Base-by-base conservation (phyloP, 805 yeast species). In the Dipodascopsis uninucleata region DNA sequence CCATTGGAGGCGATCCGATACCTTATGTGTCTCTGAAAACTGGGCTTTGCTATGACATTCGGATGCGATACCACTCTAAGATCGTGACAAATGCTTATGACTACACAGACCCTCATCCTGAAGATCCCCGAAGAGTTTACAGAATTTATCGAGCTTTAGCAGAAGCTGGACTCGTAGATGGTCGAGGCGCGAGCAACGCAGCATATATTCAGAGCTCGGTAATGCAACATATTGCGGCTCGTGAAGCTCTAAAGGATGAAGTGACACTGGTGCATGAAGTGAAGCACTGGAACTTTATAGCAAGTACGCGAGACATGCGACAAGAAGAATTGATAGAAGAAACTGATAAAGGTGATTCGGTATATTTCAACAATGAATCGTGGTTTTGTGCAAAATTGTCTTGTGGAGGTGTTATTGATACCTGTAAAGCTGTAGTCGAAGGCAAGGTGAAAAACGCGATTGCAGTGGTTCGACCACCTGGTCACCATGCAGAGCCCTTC, bases 401-500 rank as follows among this genome's bases (percentile, higher is more conserved):
- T 31, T 90, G 97, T 62, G 99, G 99, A 44, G 97, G 98, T 28
- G 82, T 95, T 24, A 93, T 93, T 39, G 97, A 93, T 65, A 95
- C 96, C 1, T 89, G 97, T 64, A 78, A 79, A 54, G 95, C 97
- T 0, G 97, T 93, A 17, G 84, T 93, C 7, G 97, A 89, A 62
- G 95, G 96, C 2, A 70, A 75, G 44, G 97, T 90, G 24, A 87
- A 87, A 61, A 93, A 93, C 62, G 81, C 97, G 0, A 61, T 93
- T 39, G 99, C 98, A 0, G 85, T 93, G 5, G 96, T 93, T 12
- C 78, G 99, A 55, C 99, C 99, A 1, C 99, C 99, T 0, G 99
- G 99, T 5, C 99, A 93, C 68, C 99, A 93, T 62, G 97, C 98
- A 1, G 99, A 94, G 61, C 98, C 99, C 1, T 93, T 86, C 55